These are phyloP conservation scores for Linanthus parryae DNA, from an alignment of 148 eudicot species.

Conservation along the genomic window DNA sequence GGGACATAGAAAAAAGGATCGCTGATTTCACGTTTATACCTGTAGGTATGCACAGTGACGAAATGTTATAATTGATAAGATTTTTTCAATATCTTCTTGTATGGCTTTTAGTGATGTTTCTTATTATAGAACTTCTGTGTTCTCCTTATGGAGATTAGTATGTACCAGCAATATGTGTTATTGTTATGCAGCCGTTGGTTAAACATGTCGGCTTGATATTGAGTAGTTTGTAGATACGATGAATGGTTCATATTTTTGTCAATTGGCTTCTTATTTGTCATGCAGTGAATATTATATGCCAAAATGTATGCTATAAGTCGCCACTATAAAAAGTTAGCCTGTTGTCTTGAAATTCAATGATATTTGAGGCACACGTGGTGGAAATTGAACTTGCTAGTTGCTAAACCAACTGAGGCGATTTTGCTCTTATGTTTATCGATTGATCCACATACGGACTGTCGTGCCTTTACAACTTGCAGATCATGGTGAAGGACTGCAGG, in stretches of 20 bases:
- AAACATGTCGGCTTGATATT: not conserved
- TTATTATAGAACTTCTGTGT: not conserved
- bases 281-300: not conserved
- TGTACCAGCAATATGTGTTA: not conserved
- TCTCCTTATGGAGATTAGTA: too few species aligned
- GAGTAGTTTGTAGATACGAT: not conserved
- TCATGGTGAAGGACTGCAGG: constrained; percentile 52
- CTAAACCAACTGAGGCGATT: too few species aligned
- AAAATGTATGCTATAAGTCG: not conserved
- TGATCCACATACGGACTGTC: not conserved
- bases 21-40: constrained; percentile 83
- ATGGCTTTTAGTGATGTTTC: not conserved
- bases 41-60: constrained; percentile 45
- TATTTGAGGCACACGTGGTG: not conserved
- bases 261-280: too few species aligned
- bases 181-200: not conserved
- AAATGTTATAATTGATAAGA: not conserved
- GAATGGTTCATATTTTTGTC: too few species aligned
- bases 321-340: too few species aligned
- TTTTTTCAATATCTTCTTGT: not conserved
- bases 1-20: constrained; percentile 68
- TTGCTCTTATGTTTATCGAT: not conserved
- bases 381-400: not conserved
- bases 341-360: not conserved
- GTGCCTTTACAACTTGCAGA: too few species aligned